Evolutionary conservation across 1,284 basidiomycete species (phyloP).

Genomic region (Erythrobasidium hasegawianum): DNA sequence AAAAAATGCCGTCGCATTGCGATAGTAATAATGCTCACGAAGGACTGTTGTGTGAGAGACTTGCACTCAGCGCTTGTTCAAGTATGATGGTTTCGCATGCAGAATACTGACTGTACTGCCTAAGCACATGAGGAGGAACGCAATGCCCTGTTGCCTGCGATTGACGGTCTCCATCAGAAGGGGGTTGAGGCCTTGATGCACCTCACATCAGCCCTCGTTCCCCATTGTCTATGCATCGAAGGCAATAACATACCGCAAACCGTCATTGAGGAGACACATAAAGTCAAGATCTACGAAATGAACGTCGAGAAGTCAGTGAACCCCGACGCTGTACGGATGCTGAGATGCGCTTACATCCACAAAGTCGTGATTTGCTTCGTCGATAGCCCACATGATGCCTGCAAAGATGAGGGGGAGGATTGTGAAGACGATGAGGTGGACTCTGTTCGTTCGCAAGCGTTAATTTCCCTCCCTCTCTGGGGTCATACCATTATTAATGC

Average conservation of each 20-base stretch:
- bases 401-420: constrained; percentile 48
- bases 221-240: too few species aligned
- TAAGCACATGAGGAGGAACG: constrained; percentile 37
- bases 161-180: constrained; percentile 37
- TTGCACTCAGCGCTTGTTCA: too few species aligned
- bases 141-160: constrained; percentile 41
- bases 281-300: not conserved
- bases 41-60: not conserved
- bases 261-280: constrained; percentile 48
- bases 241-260: constrained; percentile 47
- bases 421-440: constrained; percentile 50
- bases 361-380: constrained; percentile 42
- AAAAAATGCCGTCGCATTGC: constrained; percentile 58
- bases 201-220: not conserved
- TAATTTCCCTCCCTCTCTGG: too few species aligned
- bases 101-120: constrained; percentile 22
- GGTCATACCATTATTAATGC: not conserved
- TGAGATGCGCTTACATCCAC: constrained; percentile 49
- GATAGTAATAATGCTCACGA: constrained; percentile 43
- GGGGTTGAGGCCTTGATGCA: constrained; percentile 39
- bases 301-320: too few species aligned
- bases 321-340: too few species aligned
- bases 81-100: not conserved
- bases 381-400: constrained; percentile 50
- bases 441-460: constrained; percentile 36